Percentiles rank a stretch among this genome's conserved stretches.
These are phyloP conservation scores for Glycine tomentella DNA, from an alignment of 306 rosid species.

Conservation along the genomic window DNA sequence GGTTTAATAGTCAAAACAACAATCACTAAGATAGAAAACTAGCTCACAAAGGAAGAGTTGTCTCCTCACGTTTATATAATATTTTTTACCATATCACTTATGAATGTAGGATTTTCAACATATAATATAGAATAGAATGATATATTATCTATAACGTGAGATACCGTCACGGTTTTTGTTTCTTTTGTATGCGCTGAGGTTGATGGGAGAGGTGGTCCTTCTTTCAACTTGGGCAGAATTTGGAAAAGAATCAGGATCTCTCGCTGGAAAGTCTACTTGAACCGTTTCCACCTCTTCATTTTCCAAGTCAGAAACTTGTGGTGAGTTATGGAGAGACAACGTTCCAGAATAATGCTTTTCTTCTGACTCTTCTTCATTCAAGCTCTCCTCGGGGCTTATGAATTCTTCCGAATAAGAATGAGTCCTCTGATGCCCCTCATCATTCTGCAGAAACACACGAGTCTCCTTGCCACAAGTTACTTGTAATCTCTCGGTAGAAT, in stretches of 20 bases:
- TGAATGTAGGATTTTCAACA: no score
- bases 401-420: slow-evolving; percentile 60
- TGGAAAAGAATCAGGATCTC: slow-evolving; percentile 50
- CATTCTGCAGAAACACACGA: slow-evolving; percentile 47
- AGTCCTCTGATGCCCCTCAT: slow-evolving; percentile 40
- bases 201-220: slow-evolving; percentile 54
- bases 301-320: slow-evolving; percentile 54
- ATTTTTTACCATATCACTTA: no score
- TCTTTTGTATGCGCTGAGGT: slow-evolving; percentile 46
- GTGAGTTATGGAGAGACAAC: slow-evolving; percentile 54
- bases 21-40: no score
- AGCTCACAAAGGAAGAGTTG: no score
- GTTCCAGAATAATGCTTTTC: slow-evolving; percentile 44
- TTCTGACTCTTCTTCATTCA: slow-evolving; percentile 55
- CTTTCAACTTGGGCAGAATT: slow-evolving; percentile 47
- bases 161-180: slow-evolving; percentile 55
- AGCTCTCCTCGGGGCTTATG: slow-evolving; percentile 61
- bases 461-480: slow-evolving; percentile 56
- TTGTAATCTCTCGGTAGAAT: slow-evolving; percentile 50
- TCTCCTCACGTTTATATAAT: no score
- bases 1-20: no score
- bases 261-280: slow-evolving; percentile 40
- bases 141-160: not conserved
- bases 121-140: not conserved
- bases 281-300: slow-evolving; percentile 27